Base-by-base conservation (phyloP, 768 basidiomycete species). In the Termitomyces bulborhizus region DNA sequence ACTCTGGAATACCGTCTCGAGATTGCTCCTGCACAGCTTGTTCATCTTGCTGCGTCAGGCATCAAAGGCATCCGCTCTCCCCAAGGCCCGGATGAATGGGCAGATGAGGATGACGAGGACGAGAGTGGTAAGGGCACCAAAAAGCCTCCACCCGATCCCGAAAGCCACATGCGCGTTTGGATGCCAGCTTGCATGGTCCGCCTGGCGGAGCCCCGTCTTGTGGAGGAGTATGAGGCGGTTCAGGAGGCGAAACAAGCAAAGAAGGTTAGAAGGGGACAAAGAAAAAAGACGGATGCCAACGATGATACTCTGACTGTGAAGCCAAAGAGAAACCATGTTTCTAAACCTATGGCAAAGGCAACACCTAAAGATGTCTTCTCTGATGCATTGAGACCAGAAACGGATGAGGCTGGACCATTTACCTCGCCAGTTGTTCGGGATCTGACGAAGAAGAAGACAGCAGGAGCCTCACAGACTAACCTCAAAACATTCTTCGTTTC, bases 1-100 rank as follows among this genome's bases (percentile, higher is more conserved):
- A 71, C 84, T 1, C 73, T 84, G 41, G 93, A 96, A 67, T 93
- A 92, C 61, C 86, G 93, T 1, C 71, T 95, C 12, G 86, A 92
- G 62, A 75, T 93, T 51, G 78, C 81, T 6, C 92, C 89, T 0
- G 74, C 75, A 5, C 76, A 79, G 45, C 78, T 93, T 21, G 87
- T 90, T 4, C 73, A 70, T 3, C 72, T 90, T 0, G 79, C 85
- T 12, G 84, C 84, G 60, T 77, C 76, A 0, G 89, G 88, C 0
- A 77, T 95, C 51, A 74, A 76, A 52, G 89, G 88, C 7, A 70
- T 77, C 18, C 78, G 90, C 3, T 36, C 71, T 56, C 60, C 80
- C 67, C 71, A 76, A 59, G 69, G 74, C 56, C 67, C 73, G 55
- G 62, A 85, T 65, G 69, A 82, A 64, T 72, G 81, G 79, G 62